Base-by-base conservation (phyloP, 2,329 filamentous ascomycete species). In the Pestalotiopsis sp. region DNA sequence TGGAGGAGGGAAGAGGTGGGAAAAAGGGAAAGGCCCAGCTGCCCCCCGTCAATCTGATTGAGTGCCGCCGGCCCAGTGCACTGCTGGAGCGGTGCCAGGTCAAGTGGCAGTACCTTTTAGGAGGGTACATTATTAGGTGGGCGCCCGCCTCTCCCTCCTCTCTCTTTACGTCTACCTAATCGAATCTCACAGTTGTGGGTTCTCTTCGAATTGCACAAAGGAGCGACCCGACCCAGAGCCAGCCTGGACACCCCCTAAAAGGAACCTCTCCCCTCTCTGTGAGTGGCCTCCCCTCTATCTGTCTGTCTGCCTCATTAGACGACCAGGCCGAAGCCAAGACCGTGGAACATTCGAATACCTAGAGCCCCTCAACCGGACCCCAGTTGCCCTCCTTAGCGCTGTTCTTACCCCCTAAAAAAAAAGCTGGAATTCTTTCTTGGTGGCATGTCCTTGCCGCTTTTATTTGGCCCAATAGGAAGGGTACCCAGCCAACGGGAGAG, bases 1-100 rank as follows among this genome's bases (percentile, higher is more conserved):
- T 68, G 66, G 61, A 67, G 65, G 59, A 57, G 45, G 52, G 62
- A 45, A 64, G 61, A 31, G 56, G 45, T 52, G 45, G 45, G 65
- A 56, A 61, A 67, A 67, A 67, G 65, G 65, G 65, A 59, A 59
- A 67, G 65, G 65, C 49, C 64, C 52, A 57, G 27, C 36, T 59
- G 23, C 23, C 23, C 23, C 23, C 57, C 14, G 45, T 59, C 23
- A 58, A 20, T 31, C 56, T 20, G 23, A 25, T 23, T n/a, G 57
- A 59, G 57, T 59, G 57, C 23, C 57, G 27, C 23, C 57, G 27
- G 57, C 57, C 23, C 57, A 58, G 56, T 59, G 57, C 57, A 59
- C 23, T 36, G 59, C 59, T 17, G 25, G 25, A 25, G 14, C 59
- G 59, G 45, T 52, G 45, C 31, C 45, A 52, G 45, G 45, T 20